Evolutionary conservation across 305 asterid genomes (phyloP), one percentile per base, ranked within the genome.

Genomic region (Stenogyne calaminthoides): DNA sequence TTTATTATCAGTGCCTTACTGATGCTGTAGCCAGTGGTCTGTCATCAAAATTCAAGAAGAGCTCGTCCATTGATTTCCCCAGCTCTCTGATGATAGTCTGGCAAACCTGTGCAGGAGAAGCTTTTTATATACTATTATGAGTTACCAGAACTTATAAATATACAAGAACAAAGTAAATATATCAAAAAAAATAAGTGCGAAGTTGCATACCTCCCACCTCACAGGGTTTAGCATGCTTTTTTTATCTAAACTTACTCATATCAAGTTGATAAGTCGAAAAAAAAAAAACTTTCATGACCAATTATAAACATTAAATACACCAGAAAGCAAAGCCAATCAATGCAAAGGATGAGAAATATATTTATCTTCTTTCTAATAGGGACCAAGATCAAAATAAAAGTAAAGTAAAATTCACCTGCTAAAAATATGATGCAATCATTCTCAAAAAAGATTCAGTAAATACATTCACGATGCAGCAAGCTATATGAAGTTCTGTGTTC

Each of bases 21-120:
- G 99, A 95, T 81, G 99, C 99, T 72, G 99, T 92, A 75, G 99
- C 99, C 54, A 95, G 88, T 59, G 99, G 94, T 73, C 63, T 68
- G 64, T 80, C 84, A 71, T 87, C 98, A 80, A 90, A 95, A 61
- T 81, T 77, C 80, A 82, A 56, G 88, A 95, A 95, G 67, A 95
- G 88, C 54, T 95, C 90, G 18, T 82, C 92, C 89, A 90, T 82
- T 42, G 97, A 76, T 85, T 89, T 88, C 74, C 96, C 96, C 82
- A 95, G 66, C 83, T 92, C 96, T 51, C 56, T 81, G 75, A 72
- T 74, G 81, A 93, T 83, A 74, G 92, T 91, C 68, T 71, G 81
- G 82, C 88, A 77, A 82, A 95, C 96, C 99, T 94, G 92, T 46
- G 58, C 42, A 81, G 74, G 64, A 56, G 78, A 73, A 80, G 74